A percentile compares a stretch with the other conserved stretches of the same genome.
phyloP scores from a whole-genome alignment of 352 stramenopile genomes.

The Globisporangium megalacanthum region DNA sequence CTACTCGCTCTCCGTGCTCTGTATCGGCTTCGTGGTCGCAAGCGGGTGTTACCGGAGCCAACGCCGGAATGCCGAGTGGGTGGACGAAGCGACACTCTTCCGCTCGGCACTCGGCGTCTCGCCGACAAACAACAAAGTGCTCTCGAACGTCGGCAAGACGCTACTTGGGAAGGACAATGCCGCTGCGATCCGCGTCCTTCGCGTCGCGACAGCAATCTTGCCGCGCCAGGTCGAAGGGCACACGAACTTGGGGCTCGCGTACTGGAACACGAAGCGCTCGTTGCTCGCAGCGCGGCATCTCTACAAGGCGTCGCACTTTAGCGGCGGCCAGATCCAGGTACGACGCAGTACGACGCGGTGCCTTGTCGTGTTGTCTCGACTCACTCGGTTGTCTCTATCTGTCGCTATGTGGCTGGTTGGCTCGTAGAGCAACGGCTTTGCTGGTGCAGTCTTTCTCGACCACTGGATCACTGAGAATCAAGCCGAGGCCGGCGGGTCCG shows the following conservation, averaged over 20 bases:
- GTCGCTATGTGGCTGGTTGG: neutral
- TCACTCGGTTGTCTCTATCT: neutral
- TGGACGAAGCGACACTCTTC: conserved; percentile 52
- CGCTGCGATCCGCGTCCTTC: conserved; percentile 31
- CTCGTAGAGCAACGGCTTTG: conserved; percentile 25
- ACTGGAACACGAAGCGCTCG: conserved; percentile 12
- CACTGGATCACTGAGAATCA: conserved; percentile 23
- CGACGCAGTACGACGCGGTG: too few relatives aligned
- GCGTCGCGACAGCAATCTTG: conserved; percentile 29
- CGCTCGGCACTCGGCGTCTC: conserved; percentile 39
- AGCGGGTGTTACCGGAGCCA: conserved; percentile 35
- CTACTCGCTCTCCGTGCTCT: conserved; percentile 12
- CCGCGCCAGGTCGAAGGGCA: conserved; percentile 49
- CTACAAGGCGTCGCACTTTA: conserved; percentile 31
- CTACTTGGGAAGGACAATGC: conserved; percentile 37
- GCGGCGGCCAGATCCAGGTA: conserved; percentile 14
- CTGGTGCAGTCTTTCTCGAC: conserved; percentile 29
- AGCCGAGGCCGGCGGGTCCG: neutral
- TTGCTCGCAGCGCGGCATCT: conserved; percentile 50
- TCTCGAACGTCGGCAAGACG: conserved; percentile 68
- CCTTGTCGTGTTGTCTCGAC: neutral
- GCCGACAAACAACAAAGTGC: conserved; percentile 72
- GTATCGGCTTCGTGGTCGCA: conserved; percentile 21
- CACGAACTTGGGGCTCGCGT: conserved; percentile 50
- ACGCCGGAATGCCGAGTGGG: conserved; percentile 62